Base-by-base conservation (phyloP, 805 yeast species). In the Ogataea degrootiae region DNA sequence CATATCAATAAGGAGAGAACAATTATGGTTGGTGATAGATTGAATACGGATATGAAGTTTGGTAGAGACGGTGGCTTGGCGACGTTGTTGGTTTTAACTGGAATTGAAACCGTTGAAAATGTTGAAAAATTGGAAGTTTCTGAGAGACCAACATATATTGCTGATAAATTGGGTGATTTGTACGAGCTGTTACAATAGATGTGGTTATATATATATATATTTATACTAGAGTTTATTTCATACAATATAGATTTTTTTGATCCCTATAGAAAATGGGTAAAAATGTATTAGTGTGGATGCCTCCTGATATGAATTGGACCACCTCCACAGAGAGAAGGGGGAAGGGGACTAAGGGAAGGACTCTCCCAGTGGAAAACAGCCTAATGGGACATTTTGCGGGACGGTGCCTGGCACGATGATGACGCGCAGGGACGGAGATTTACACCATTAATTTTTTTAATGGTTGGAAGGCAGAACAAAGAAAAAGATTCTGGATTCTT, bases 31-130 rank as follows among this genome's bases (percentile, higher is more conserved):
- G 99, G 99, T 19, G 99, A 94, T 64, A 76, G 99, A 55, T 73
- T 94, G 49, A 92, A 94, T 65, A 94, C 99, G 0, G 99, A 94
- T 60, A 92, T 94, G 83, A 79, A 77, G 61, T 94, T 94, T 66
- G 99, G 98, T 39, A 74, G 79, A 47, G 83, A 82, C 49, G 96
- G 96, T 45, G 94, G 94, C 1, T 74, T 94, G 39, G 90, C 84
- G 46, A 91, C 98, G 2, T 67, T 94, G 48, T 72, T 94, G 56
- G 99, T 94, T 3, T 75, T 94, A 46, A 86, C 95, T 2, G 99
- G 99, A 39, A 90, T 94, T 51, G 97, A 91, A 61, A 81, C 83
- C 1, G 91, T 85, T 55, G 80, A 75, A 39, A 72, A 74, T 22
- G 83, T 87, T 2, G 70, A 66, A 11, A 63, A 65, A 26, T 68